phyloP scores from a whole-genome alignment of 23 red algal species.

The Gracilaria vermiculophylla region DNA sequence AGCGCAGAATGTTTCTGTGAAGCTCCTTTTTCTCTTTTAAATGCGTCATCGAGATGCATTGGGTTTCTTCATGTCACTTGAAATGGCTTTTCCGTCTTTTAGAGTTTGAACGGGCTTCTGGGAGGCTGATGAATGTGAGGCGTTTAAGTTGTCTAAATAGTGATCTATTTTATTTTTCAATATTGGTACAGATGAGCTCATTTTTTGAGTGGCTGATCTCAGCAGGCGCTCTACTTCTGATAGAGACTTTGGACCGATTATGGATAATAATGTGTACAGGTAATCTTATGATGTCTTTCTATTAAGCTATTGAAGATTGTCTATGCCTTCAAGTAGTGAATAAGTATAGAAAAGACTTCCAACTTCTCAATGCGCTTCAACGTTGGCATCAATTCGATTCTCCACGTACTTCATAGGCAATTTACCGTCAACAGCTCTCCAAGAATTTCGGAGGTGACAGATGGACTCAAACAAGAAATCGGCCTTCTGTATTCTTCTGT shows the following conservation, averaged over 20 bases:
- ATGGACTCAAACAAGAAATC: background rate
- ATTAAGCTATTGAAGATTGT: background rate
- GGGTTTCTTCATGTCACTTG: too few species aligned
- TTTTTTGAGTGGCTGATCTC: too few species aligned
- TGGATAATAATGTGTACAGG: background rate
- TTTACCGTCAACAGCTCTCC: background rate
- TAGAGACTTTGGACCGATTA: background rate
- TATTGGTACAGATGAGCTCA: too few species aligned
- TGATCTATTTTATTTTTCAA: too few species aligned
- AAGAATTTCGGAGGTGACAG: background rate
- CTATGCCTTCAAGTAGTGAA: background rate
- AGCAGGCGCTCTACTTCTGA: too few species aligned
- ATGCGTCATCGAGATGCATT: too few species aligned
- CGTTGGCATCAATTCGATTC: background rate
- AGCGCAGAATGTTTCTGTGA: too few species aligned
- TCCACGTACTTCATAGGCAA: background rate
- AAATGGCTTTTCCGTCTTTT: too few species aligned
- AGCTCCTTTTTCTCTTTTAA: too few species aligned
- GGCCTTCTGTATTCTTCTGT: background rate
- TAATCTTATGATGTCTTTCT: background rate
- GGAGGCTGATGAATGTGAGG: too few species aligned
- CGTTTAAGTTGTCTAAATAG: too few species aligned
- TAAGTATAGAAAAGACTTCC: background rate
- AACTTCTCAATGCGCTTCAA: background rate
- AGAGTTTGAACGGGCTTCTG: too few species aligned